These are phyloP conservation scores for Malus fusca DNA, from an alignment of 306 rosid genomes.

Conservation along the genomic window DNA sequence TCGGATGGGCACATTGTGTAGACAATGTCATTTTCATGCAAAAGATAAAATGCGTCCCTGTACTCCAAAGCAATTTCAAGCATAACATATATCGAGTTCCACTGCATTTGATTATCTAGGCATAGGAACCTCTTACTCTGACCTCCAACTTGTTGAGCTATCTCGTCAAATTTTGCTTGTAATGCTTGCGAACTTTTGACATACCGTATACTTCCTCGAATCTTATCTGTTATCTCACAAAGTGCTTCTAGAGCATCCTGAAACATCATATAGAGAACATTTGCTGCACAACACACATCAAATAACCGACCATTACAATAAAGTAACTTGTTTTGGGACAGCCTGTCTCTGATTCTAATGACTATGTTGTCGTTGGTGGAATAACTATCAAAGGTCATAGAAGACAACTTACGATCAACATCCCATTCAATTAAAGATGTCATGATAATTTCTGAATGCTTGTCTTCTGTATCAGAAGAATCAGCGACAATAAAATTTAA, in stretches of 20 bases:
- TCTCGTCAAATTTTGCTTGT: conserved; percentile 59
- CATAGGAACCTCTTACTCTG: conserved; percentile 46
- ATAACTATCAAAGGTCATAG: conserved; percentile 73
- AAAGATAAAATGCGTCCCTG: conserved; percentile 62
- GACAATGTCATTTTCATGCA: conserved; percentile 59
- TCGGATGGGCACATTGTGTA: conserved; percentile 49
- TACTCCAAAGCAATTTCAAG: conserved; percentile 70
- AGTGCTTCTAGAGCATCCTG: conserved; percentile 52
- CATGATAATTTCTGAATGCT: conserved; percentile 73
- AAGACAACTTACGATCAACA: conserved; percentile 83
- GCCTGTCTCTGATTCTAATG: conserved; percentile 57
- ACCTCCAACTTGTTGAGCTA: conserved; percentile 65
- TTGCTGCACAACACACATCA: conserved; percentile 35
- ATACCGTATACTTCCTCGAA: conserved; percentile 59
- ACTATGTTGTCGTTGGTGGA: conserved; percentile 63
- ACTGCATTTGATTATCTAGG: conserved; percentile 58
- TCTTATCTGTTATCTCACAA: conserved; percentile 41
- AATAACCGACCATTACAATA: conserved; percentile 80
- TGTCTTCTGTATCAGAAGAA: conserved; percentile 75
- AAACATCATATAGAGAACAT: conserved; percentile 26
- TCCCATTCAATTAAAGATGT: conserved; percentile 92
- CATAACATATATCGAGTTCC: conserved; percentile 79
- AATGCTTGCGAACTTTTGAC: conserved; percentile 59
- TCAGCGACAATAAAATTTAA: conserved; percentile 64
- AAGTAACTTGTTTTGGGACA: conserved; percentile 81